Evolutionary conservation across 164 flowering plant species (phyloP).

Genomic region (Umbellularia californica): DNA sequence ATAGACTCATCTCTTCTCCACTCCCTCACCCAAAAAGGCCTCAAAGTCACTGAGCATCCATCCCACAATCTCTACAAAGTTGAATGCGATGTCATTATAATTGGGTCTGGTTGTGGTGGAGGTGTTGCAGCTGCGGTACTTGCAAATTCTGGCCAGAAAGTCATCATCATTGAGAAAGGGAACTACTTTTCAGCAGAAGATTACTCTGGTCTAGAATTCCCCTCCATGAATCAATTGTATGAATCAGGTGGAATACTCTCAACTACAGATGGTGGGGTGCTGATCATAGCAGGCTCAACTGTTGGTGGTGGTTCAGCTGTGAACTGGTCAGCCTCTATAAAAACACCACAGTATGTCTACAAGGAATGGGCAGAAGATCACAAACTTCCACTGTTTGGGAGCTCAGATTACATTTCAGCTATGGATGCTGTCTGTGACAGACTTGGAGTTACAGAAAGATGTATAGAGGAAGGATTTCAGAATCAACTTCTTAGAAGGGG

Average conservation of each 20-base stretch:
- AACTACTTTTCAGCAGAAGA: slow-evolving; percentile 45
- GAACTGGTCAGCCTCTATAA: slow-evolving; percentile 76
- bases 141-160: slow-evolving; percentile 51
- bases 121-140: slow-evolving; percentile 73
- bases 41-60: slow-evolving; percentile 29
- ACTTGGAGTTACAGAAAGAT: slow-evolving; percentile 52
- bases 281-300: slow-evolving; percentile 58
- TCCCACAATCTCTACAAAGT: slow-evolving; percentile 25
- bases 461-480: slow-evolving; percentile 56
- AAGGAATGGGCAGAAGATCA: slow-evolving; percentile 50
- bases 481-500: slow-evolving; percentile 61
- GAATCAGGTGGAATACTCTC: slow-evolving; percentile 50
- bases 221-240: slow-evolving; percentile 45
- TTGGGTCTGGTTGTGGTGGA: slow-evolving; percentile 74
- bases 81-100: slow-evolving; percentile 57
- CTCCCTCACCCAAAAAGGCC: slow-evolving; percentile 42
- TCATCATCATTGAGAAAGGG: slow-evolving; percentile 66
- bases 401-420: slow-evolving; percentile 40
- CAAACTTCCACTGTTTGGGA: slow-evolving; percentile 35
- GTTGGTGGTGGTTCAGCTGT: slow-evolving; percentile 78
- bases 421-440: slow-evolving; percentile 63
- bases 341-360: slow-evolving; percentile 45
- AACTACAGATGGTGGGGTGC: slow-evolving; percentile 25
- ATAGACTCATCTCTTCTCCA: slow-evolving; percentile 31
- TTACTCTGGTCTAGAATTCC: slow-evolving; percentile 61